phyloP scores from a whole-genome alignment of 2,329 filamentous ascomycete genomes.

The Neofusicoccum cordaticola region DNA sequence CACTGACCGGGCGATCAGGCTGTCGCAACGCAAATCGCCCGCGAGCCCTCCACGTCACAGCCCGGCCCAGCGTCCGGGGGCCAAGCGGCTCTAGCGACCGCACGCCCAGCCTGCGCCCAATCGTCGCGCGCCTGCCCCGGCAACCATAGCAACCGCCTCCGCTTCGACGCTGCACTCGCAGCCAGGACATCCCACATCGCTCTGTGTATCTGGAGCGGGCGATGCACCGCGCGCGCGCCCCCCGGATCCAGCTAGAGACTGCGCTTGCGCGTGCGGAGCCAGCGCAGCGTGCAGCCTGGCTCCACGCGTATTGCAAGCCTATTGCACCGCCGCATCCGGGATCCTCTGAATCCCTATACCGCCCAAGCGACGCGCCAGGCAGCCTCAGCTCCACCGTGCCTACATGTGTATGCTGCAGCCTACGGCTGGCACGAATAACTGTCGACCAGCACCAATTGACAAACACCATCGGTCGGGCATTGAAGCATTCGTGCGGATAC shows the following conservation, averaged over 20 bases:
- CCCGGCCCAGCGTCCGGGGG: not conserved
- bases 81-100: not conserved
- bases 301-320: not conserved
- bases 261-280: not conserved
- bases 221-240: not conserved
- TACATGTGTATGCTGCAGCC: no score
- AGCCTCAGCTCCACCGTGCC: no score
- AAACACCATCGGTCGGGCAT: no score
- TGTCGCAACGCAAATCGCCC: not conserved
- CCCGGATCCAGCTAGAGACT: not conserved
- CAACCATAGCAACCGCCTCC: conserved; percentile 8
- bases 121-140: not conserved
- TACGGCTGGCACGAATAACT: no score
- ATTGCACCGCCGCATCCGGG: not conserved
- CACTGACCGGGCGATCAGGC: conserved; percentile 10
- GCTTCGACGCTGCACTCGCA: not conserved
- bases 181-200: not conserved
- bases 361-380: not conserved
- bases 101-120: not conserved
- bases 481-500: no score
- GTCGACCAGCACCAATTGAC: no score
- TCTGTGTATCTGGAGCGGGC: not conserved
- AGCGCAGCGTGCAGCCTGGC: not conserved
- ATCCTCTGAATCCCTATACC: not conserved
- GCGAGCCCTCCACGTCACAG: conserved; percentile 13